Base-by-base conservation (phyloP, 2,329 filamentous ascomycete genomes). In the Neopestalotiopsis sp. region DNA sequence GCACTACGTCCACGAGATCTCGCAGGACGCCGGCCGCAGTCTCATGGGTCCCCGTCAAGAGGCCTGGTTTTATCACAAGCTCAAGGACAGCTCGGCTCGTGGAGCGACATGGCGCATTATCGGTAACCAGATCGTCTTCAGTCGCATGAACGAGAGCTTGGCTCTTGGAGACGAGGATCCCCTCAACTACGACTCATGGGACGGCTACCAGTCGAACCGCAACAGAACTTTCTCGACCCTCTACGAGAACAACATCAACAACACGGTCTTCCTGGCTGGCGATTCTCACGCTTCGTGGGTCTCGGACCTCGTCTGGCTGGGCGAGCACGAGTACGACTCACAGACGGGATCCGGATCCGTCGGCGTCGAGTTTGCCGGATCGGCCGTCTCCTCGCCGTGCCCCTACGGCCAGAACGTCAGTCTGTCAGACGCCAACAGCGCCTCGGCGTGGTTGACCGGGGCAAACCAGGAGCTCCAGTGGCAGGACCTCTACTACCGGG, bases 11-110 rank as follows among this genome's bases (percentile, higher is more conserved):
- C 74, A 88, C 49, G 73, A 74, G 14, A 74, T 77, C 59, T 72
- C 75, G 34, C 87, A 93, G 70, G 91, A 94, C 67, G 88, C 90
- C 1, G 86, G 89, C 14, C 88, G 92, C 5, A 88, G 87, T 0
- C 81, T 94, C 73, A 94, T 94, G 91, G 92, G 92, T 1, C 81
- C 85, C 1, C 85, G 88, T 3, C 92, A 94, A 76, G 92, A 94
- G 77, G 87, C 88, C 72, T 94, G 92, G 92, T 90, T 93, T 78
- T 92, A 91, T 77, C 82, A 83, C 45, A 81, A 83, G 40, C 82
- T 92, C 4, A 83, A 82, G 6, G 78, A 86, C 62, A 91, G 89
- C 3, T 83, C 86, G 13, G 74, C 86, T 5, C 86, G 91, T 30
- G 89, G 89, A 20, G 89, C 91, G 0, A 85, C 87, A 0, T 94